Conservation (phyloP, 768 basidiomycete species). For the Fomitopsis pulvina region DNA sequence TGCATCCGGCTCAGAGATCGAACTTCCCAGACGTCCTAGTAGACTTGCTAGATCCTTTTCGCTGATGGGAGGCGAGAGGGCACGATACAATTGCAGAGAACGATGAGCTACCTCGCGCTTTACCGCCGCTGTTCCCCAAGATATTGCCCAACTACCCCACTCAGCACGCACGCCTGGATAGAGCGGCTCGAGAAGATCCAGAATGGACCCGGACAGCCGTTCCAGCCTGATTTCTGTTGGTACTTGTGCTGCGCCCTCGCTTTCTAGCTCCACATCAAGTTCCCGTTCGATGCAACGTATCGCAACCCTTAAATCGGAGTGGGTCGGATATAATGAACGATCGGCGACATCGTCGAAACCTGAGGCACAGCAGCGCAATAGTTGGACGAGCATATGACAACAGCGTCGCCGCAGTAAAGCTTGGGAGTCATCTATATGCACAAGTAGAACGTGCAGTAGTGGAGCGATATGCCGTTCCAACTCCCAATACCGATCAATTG, state of each 20-base stretch:
- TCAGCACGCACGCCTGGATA: constrained; percentile 61
- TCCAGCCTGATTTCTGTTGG: constrained; percentile 64
- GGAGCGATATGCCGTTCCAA: constrained; percentile 60
- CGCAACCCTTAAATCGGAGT: constrained; percentile 41
- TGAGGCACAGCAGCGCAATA: constrained; percentile 76
- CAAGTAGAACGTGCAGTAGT: constrained; percentile 74
- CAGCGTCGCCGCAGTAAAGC: constrained; percentile 64
- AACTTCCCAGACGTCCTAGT: constrained; percentile 78
- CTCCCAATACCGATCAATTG: constrained; percentile 73
- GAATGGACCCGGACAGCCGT: constrained; percentile 55
- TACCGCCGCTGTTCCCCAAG: constrained; percentile 84
- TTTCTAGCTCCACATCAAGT: constrained; percentile 58
- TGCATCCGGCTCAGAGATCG: constrained; percentile 67
- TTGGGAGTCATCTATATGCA: constrained; percentile 75
- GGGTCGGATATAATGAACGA: constrained; percentile 40
- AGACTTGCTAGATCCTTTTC: constrained; percentile 70
- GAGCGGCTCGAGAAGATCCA: constrained; percentile 63
- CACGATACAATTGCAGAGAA: constrained; percentile 85
- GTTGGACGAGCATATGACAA: constrained; percentile 76
- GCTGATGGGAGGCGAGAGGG: constrained; percentile 65
- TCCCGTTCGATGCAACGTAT: constrained; percentile 54
- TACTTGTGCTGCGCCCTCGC: constrained; percentile 53
- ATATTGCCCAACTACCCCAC: constrained; percentile 76
- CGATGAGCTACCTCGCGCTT: constrained; percentile 82
- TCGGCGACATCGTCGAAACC: constrained; percentile 71